Conservation (phyloP, 106 monocot genomes). For the Triglochin maritima region DNA sequence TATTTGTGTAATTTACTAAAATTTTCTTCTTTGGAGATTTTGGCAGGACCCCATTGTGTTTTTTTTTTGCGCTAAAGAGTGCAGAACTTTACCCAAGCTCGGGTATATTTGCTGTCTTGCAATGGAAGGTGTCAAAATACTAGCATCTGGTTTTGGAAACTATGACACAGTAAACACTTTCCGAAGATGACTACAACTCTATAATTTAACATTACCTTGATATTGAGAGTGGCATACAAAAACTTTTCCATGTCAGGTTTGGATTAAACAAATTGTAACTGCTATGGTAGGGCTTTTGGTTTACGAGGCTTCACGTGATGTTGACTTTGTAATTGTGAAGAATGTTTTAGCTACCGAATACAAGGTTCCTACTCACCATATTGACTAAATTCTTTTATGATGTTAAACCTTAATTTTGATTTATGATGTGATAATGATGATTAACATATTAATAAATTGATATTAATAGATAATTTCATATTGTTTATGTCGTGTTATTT, state of each 20-base stretch:
- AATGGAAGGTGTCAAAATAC: constrained; percentile 93
- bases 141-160: constrained; percentile 81
- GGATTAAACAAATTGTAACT: constrained; percentile 49
- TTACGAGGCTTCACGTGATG: constrained; percentile 45
- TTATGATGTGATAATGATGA: no score
- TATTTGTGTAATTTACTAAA: not conserved
- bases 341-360: constrained; percentile 84
- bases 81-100: constrained; percentile 66
- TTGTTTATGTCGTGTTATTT: no score
- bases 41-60: constrained; percentile 86
- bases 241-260: constrained; percentile 28
- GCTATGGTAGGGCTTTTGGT: constrained; percentile 81
- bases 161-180: constrained; percentile 56
- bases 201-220: not conserved
- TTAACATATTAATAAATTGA: no score
- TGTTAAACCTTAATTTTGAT: no score
- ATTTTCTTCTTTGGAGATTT: not conserved
- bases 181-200: no score
- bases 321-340: constrained; percentile 81
- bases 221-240: not conserved
- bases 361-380: constrained; percentile 38
- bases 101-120: constrained; percentile 90
- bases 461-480: no score
- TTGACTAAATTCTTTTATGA: no score
- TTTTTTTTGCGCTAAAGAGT: constrained; percentile 88